phyloP scores from a whole-genome alignment of 257 asterid species.

The Solanum appendiculatum region DNA sequence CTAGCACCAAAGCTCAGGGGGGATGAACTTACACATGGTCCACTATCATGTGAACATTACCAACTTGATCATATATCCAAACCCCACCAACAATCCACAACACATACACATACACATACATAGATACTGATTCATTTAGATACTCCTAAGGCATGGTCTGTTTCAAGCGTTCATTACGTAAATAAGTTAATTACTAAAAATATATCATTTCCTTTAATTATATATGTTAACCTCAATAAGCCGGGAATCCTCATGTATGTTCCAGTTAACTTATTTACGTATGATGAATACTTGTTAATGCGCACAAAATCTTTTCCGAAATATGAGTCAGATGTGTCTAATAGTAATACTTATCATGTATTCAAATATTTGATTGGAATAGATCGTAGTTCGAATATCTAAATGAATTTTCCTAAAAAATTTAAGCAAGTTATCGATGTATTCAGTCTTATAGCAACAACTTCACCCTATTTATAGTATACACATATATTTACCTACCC shows the following conservation, averaged over 20 bases:
- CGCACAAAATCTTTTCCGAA: neutral
- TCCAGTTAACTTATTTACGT: neutral
- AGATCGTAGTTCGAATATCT: neutral
- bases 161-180: neutral
- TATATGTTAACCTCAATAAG: neutral
- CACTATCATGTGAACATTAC: constrained; percentile 64
- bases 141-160: too few relatives aligned
- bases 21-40: constrained; percentile 61
- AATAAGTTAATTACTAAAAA: neutral
- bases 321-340: neutral
- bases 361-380: neutral
- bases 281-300: neutral
- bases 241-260: neutral
- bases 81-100: constrained; percentile 33
- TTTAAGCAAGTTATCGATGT: neutral
- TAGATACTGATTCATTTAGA: neutral
- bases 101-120: constrained; percentile 3
- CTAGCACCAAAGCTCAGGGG: constrained; percentile 37
- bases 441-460: neutral
- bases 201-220: neutral
- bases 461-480: neutral
- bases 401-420: neutral
- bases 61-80: constrained; percentile 22
- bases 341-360: neutral
- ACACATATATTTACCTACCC: neutral